These are phyloP conservation scores for Protea cynaroides DNA, from an alignment of 164 flowering plant genomes.

Conservation along the genomic window DNA sequence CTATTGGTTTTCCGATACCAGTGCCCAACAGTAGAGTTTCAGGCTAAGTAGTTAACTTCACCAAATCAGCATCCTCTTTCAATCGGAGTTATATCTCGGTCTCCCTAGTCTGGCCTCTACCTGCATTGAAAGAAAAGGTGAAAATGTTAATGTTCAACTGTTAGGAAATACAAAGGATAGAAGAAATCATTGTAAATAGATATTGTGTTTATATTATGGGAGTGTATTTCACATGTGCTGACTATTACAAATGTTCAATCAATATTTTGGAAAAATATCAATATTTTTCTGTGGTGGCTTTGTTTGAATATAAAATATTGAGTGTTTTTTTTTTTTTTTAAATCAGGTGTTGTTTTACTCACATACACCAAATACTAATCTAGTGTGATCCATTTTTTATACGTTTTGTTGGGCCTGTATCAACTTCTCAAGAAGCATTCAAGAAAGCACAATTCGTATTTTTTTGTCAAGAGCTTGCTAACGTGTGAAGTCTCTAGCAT, in stretches of 20 bases:
- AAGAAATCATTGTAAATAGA: constrained; percentile 12
- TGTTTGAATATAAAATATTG: no score
- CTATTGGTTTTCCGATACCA: no score
- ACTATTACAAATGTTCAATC: not conserved
- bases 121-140: constrained; percentile 39
- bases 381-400: no score
- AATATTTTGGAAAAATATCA: not conserved
- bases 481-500: constrained; percentile 64
- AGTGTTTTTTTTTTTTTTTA: no score
- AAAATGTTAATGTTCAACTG: constrained; percentile 45
- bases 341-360: no score
- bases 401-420: constrained; percentile 77
- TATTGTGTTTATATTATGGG: constrained; percentile 16
- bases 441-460: constrained; percentile 43
- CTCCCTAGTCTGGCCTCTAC: constrained; percentile 27
- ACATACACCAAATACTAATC: no score
- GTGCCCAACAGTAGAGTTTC: no score
- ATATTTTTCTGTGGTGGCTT: no score
- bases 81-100: no score
- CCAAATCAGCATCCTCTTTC: no score
- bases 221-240: not conserved
- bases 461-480: constrained; percentile 52
- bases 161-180: constrained; percentile 3
- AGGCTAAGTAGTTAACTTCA: no score
- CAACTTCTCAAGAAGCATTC: constrained; percentile 52